Percentiles rank a stretch among this genome's conserved stretches.
Conservation (phyloP, 202 grass and related monocot genomes). For the Miscanthus sacchariflorus region DNA sequence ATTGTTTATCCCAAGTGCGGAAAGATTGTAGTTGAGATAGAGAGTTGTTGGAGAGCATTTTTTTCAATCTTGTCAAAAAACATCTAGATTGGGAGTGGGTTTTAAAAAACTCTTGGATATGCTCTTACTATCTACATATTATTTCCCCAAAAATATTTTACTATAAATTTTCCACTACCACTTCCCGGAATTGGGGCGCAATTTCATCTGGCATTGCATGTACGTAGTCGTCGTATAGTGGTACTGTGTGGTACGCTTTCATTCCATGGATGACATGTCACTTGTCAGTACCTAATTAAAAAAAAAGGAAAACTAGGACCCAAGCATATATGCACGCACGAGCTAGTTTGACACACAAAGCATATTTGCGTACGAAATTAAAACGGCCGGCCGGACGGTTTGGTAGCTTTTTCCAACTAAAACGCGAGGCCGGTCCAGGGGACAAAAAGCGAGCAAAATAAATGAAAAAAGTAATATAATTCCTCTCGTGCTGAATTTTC, state of each 20-base stretch:
- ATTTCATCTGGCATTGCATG: not conserved
- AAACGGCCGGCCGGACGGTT: not conserved
- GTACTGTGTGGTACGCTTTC: not conserved
- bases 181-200: not conserved
- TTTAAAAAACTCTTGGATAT: no score
- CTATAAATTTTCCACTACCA: no score
- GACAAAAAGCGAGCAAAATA: slow-evolving; percentile 28
- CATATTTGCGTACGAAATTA: not conserved
- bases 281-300: slow-evolving; percentile 28
- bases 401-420: not conserved
- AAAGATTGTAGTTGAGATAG: no score
- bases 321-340: not conserved
- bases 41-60: no score
- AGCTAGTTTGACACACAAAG: not conserved
- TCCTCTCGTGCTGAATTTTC: slow-evolving; percentile 31
- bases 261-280: not conserved
- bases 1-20: no score
- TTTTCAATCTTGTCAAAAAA: no score
- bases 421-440: not conserved
- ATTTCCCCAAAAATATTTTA: no score
- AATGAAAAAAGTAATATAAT: not conserved
- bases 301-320: not conserved
- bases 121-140: no score
- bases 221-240: not conserved
- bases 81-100: no score